Base-by-base conservation (phyloP, 805 yeast genomes). In the Schizosaccharomyces lindneri region DNA sequence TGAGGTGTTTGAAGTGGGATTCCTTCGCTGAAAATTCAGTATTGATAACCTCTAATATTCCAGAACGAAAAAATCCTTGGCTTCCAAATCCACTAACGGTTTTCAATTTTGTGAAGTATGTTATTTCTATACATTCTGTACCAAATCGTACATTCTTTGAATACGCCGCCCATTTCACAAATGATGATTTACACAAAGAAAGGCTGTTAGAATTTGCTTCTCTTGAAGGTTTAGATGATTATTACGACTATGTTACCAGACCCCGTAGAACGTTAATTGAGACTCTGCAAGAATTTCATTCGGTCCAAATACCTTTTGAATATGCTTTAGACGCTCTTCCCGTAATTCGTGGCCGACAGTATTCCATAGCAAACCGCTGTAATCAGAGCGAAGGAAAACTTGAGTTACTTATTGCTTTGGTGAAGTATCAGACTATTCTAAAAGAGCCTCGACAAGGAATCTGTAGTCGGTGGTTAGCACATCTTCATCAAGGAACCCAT, bases 261-360 rank as follows among this genome's bases (percentile, higher is more conserved):
- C 97, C 97, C 4, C 77, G 96, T 65, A 72, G 99, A 65, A 87
- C 95, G 60, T 78, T 89, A 3, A 68, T 88, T 27, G 99, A 93
- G 70, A 84, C 85, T 0, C 70, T 93, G 5, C 77, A 81, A 61
- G 99, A 93, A 69, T 93, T 93, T 68, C 17, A 43, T 9, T 78
- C 87, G 4, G 74, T 93, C 55, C 76, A 72, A 60, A 80, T 93
- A 36, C 97, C 98, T 0, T 68, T 85, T 43, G 83, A 80, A 63
- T 83, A 84, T 67, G 66, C 87, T 4, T 74, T 86, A 55, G 97
- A 93, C 64, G 71, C 87, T 27, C 75, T 93, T 65, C 97, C 97
- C 3, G 67, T 75, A 1, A 78, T 93, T 62, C 81, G 82, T 64
- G 95, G 96, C 13, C 75, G 99, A 60, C 74, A 82, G 62, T 93